Base-by-base conservation (phyloP, 768 basidiomycete species). In the Pulveroboletus frians region DNA sequence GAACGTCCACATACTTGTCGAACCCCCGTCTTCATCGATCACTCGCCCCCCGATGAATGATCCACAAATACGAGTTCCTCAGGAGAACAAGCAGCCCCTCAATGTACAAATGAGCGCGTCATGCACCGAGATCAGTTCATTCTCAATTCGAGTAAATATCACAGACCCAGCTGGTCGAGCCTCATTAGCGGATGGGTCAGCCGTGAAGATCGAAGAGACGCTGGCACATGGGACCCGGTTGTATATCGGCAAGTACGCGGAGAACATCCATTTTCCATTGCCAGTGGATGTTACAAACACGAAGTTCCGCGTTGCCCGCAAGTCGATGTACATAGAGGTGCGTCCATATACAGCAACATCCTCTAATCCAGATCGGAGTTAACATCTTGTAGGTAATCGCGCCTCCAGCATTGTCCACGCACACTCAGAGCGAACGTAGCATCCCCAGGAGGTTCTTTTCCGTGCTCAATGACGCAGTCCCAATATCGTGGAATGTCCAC, bases 231-330 rank as follows among this genome's bases (percentile, higher is more conserved):
- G 39, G 9, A 9, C 37, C 36, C 42, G 35, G 13, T 20, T 66
- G 27, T 40, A 31, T 31, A 44, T 66, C 2, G 57, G 44, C 26
- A 46, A 50, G 1, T 59, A 64, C 45, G 29, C 47, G 5, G 57
- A 71, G 43, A 41, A 47, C 30, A 49, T 79, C 7, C 8, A 40
- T 1, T 79, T 71, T 38, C 78, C 78, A 0, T 72, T 76, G 39
- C 76, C 76, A 9, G 62, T 81, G 9, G 56, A 72, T 29, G 66
- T 68, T 5, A 50, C 55, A 17, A 64, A 66, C 14, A 44, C 60
- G 2, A 77, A 69, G 54, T 56, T 74, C 9, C 71, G 78, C 5
- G 55, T 82, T 30, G 81, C 81, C 9, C 71, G 81, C 34, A 80
- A 77, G 53, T 83, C 79, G 1, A 69, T 60, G 21, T 83, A 77